phyloP scores from a whole-genome alignment of 495 filamentous ascomycete genomes.

The Penicillium robsamsonii region DNA sequence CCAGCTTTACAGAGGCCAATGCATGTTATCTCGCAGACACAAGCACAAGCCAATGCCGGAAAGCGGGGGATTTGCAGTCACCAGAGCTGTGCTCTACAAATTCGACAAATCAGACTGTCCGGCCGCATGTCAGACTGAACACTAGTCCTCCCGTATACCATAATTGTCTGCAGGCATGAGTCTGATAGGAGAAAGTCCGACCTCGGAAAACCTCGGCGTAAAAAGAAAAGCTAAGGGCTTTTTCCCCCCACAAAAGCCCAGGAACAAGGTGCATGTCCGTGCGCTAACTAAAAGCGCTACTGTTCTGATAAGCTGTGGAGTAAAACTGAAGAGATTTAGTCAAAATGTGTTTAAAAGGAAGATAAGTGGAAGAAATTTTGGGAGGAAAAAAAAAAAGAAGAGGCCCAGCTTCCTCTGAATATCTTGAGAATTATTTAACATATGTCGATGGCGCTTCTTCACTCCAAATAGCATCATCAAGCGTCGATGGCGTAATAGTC shows the following conservation, averaged over 20 bases:
- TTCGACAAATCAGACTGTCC: too few relatives aligned
- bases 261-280: not conserved
- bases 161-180: too few relatives aligned
- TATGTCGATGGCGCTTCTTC: slow-evolving; percentile 8
- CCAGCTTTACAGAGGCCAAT: not conserved
- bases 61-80: slow-evolving; percentile 3
- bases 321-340: slow-evolving; percentile 17
- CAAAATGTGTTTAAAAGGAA: too few relatives aligned
- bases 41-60: not conserved
- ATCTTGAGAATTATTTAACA: not conserved
- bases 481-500: slow-evolving; percentile 24
- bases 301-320: slow-evolving; percentile 6
- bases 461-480: slow-evolving; percentile 11
- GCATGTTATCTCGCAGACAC: not conserved
- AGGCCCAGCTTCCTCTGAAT: too few relatives aligned
- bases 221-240: not conserved
- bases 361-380: slow-evolving; percentile 15
- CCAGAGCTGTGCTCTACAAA: too few relatives aligned
- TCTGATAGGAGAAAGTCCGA: too few relatives aligned
- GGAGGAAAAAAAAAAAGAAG: slow-evolving; percentile 6
- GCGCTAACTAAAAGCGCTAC: too few relatives aligned
- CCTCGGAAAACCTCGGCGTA: not conserved
- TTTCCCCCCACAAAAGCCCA: not conserved
- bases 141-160: too few relatives aligned
- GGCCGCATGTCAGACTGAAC: too few relatives aligned